These are phyloP conservation scores for Mortierella sp. DNA, from an alignment of 371 early-diverging fungal genomes.

Conservation along the genomic window DNA sequence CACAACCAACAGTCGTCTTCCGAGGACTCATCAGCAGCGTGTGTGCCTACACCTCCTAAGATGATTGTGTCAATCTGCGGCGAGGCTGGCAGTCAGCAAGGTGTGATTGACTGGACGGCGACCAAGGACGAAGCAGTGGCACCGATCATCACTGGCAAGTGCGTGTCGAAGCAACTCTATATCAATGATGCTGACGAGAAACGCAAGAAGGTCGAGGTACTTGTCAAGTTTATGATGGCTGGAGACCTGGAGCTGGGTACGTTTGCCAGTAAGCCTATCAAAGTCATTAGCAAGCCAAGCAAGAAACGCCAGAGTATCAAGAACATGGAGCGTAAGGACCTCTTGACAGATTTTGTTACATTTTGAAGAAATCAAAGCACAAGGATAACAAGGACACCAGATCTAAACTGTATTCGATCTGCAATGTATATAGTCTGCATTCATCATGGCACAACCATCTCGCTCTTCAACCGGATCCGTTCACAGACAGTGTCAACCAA, in stretches of 20 bases:
- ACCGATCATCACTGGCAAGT: slow-evolving; percentile 68
- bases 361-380: too few relatives aligned
- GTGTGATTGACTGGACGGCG: slow-evolving; percentile 56
- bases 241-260: slow-evolving; percentile 72
- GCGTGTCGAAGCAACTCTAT: slow-evolving; percentile 85
- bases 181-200: slow-evolving; percentile 89
- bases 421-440: too few relatives aligned
- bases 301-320: slow-evolving; percentile 88
- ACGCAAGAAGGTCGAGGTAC: slow-evolving; percentile 79
- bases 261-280: slow-evolving; percentile 80
- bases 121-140: slow-evolving; percentile 47
- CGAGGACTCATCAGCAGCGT: slow-evolving; percentile 15
- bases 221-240: slow-evolving; percentile 75
- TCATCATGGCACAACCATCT: slow-evolving; percentile 84
- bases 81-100: slow-evolving; percentile 56
- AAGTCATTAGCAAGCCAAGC: slow-evolving; percentile 89
- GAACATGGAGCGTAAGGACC: slow-evolving; percentile 79
- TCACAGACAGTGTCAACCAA: slow-evolving; percentile 91
- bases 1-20: slow-evolving; percentile 5
- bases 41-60: slow-evolving; percentile 37
- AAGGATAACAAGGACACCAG: too few relatives aligned
- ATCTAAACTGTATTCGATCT: too few relatives aligned
- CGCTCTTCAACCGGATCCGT: slow-evolving; percentile 86
- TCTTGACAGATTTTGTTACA: background rate
- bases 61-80: slow-evolving; percentile 56